phyloP scores from a whole-genome alignment of 2,329 filamentous ascomycete genomes.

The Huntiella savannae region DNA sequence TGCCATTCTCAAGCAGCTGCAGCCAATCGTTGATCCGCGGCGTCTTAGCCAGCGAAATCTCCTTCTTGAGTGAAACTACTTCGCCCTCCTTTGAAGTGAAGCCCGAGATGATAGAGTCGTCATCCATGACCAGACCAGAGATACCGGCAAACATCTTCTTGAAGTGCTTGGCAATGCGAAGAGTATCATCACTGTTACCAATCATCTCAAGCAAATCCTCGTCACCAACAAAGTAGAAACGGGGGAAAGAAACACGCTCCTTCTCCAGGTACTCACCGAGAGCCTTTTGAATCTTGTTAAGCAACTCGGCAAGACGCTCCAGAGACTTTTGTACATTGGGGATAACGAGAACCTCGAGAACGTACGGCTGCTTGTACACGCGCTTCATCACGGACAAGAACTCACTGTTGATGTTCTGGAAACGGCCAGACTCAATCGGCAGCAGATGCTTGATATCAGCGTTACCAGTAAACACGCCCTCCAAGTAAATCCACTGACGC shows the following conservation, averaged over 20 bases:
- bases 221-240: constrained; percentile 98
- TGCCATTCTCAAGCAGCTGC: constrained; percentile 73
- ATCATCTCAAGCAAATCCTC: constrained; percentile 98
- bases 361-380: constrained; percentile 87
- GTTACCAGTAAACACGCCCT: constrained; percentile 96
- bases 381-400: constrained; percentile 99
- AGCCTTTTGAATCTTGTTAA: constrained; percentile 98
- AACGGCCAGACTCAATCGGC: constrained; percentile 87
- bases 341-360: constrained; percentile 90
- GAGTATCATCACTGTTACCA: constrained; percentile 92
- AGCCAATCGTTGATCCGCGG: constrained; percentile 98
- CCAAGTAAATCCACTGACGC: constrained; percentile 97
- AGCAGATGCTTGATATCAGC: constrained; percentile 96
- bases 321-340: constrained; percentile 89
- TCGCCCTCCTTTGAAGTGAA: constrained; percentile 95
- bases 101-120: constrained; percentile 72
- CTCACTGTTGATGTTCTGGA: constrained; percentile 98
- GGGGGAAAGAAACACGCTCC: constrained; percentile 89
- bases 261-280: constrained; percentile 96
- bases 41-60: constrained; percentile 81
- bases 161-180: constrained; percentile 94
- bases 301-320: constrained; percentile 82
- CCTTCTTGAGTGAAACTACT: constrained; percentile 66
- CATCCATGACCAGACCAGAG: constrained; percentile 76
- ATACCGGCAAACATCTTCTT: constrained; percentile 99